Base-by-base conservation (phyloP, 208 protist species). In the Porcisia deanei region DNA sequence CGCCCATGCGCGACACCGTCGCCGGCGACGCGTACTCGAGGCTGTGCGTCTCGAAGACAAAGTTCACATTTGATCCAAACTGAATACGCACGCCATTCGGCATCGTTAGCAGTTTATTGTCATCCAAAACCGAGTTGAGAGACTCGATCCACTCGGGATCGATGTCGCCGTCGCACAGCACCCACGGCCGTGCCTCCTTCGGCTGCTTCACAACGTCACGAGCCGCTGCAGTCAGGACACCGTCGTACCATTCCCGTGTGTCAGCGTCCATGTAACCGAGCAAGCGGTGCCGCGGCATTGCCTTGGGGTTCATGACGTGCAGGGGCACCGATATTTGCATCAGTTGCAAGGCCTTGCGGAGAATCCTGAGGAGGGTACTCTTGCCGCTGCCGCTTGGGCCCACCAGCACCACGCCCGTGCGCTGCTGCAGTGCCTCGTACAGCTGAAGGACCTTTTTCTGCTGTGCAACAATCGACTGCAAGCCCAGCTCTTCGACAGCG, bases 101-200 rank as follows among this genome's bases (percentile, higher is more conserved):
- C 79, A 99, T 95, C 45, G 99, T 99, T 30, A 99, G 88, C 54
- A 99, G 89, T 75, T 98, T 99, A 92, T 99, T 99, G 84, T 99
- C 99, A 82, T 99, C 99, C 37, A 99, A 86, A 22, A 99, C 99
- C 41, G 98, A 99, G 91, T 99, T 99, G 47, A 99, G 89, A 54
- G 98, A 99, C 88, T 99, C 99, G 67, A 99, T 99, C 98, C 98
- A 99, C 76, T 99, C 97, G 10, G 98, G 96, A 89, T 99, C 98
- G 77, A 99, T 99, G 77, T 99, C 98, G 53, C 99, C 99, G 79
- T 99, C 98, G 71, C 98, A 98, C 39, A 97, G 73, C 55, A 99
- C 94, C 98, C 98, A 98, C 68, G 92, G 86, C 22, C 87, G 82
- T n/a, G 79, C 43, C 71, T 89, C 85, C 63, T 85, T 88, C 16